Conservation (phyloP, 176 grass and related monocot genomes). For the Ensete glaucum region DNA sequence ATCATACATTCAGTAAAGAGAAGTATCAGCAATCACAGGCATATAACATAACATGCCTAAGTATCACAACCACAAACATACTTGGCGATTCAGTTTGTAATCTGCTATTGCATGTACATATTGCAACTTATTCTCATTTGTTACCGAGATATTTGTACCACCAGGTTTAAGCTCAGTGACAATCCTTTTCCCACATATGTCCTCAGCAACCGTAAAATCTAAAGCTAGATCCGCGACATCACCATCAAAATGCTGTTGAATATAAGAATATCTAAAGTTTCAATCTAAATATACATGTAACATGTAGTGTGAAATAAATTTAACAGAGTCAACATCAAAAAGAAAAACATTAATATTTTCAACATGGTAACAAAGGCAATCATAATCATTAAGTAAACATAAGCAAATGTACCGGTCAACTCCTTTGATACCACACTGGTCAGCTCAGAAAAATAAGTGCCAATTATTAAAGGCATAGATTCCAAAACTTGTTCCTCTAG, state of each 20-base stretch:
- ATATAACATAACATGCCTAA: not conserved
- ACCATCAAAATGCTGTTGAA: slow-evolving; percentile 82
- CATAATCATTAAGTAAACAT: not conserved
- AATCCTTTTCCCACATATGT: slow-evolving; percentile 71
- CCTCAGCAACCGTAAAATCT: slow-evolving; percentile 93
- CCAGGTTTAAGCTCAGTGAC: slow-evolving; percentile 84
- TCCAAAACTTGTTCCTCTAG: no score
- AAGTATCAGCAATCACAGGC: not conserved
- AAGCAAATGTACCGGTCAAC: not conserved
- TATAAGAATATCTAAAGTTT: slow-evolving; percentile 4
- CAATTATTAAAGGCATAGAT: no score
- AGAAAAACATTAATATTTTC: not conserved
- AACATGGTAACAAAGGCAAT: not conserved
- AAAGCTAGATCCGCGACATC: slow-evolving; percentile 74
- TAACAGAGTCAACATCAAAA: not conserved
- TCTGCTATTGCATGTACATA: slow-evolving; percentile 98
- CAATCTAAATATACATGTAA: slow-evolving; percentile 7
- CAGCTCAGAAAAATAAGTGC: no score
- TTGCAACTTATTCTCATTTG: slow-evolving; percentile 87
- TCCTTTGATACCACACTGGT: not conserved
- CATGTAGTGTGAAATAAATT: not conserved
- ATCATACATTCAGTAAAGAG: slow-evolving; percentile 3
- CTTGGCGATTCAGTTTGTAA: slow-evolving; percentile 90
- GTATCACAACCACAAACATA: slow-evolving; percentile 20
- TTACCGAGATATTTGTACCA: slow-evolving; percentile 85